Percentiles rank a stretch among this genome's conserved stretches.
These are phyloP conservation scores for Solanum arcanum DNA, from an alignment of 257 asterid species.

Conservation along the genomic window DNA sequence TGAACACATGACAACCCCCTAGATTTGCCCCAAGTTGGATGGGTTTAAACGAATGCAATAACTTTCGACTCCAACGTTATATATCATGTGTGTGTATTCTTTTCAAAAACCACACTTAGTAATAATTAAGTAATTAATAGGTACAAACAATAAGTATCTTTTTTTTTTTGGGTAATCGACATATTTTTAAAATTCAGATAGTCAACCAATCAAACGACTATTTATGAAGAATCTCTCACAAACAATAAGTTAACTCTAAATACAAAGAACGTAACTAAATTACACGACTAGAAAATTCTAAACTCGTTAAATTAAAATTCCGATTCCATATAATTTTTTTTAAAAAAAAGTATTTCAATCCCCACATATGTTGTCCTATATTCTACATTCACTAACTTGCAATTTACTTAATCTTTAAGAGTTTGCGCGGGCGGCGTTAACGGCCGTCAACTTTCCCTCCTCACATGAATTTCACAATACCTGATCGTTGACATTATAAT, in stretches of 20 bases:
- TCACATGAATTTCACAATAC: conserved; percentile 4
- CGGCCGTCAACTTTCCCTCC: conserved; percentile 68
- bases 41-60: neutral
- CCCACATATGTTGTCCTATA: neutral
- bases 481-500: conserved; percentile 4
- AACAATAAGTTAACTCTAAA: too few relatives aligned
- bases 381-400: conserved; percentile 9
- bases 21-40: neutral
- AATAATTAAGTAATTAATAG: too few relatives aligned
- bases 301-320: neutral
- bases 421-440: conserved; percentile 69
- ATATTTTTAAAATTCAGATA: too few relatives aligned
- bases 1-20: neutral
- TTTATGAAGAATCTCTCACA: neutral
- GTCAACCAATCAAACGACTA: neutral
- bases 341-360: neutral
- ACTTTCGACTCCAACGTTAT: neutral
- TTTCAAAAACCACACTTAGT: too few relatives aligned
- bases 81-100: neutral
- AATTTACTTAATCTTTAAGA: conserved; percentile 58
- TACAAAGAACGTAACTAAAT: neutral
- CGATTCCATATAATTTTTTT: too few relatives aligned
- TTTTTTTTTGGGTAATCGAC: too few relatives aligned
- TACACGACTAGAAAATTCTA: neutral
- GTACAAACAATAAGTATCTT: neutral